phyloP scores from a whole-genome alignment of 2,329 filamentous ascomycete genomes.

The Ophiostoma fasciatum region DNA sequence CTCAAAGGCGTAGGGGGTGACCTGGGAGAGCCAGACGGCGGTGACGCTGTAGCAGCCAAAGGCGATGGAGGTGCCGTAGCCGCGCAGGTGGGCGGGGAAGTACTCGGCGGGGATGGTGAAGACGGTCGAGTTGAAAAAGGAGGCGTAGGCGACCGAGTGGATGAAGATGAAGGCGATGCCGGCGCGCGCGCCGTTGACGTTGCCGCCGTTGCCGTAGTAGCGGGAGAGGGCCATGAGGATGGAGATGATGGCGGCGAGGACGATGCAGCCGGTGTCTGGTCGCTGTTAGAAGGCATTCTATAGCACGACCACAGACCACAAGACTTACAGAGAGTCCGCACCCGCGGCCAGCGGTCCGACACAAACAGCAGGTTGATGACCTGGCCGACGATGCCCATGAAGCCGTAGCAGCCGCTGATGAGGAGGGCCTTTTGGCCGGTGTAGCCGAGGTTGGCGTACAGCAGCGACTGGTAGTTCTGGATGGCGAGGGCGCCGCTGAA shows the following conservation, averaged over 20 bases:
- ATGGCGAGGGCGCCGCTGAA: constrained; percentile 18
- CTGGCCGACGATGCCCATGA: constrained; percentile 19
- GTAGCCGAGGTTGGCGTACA: constrained; percentile 29
- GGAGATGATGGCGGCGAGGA: constrained; percentile 8
- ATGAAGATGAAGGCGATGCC: constrained; percentile 20
- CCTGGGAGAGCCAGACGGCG: constrained; percentile 18
- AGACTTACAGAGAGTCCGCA: neutral
- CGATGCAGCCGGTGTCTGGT: neutral
- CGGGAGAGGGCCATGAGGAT: constrained; percentile 14
- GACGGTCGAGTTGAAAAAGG: constrained; percentile 20
- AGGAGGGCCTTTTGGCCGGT: constrained; percentile 31
- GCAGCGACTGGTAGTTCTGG: constrained; percentile 20
- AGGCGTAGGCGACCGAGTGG: constrained; percentile 16
- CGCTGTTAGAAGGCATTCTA: neutral
- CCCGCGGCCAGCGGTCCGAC: constrained; percentile 17
- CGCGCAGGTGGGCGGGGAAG: constrained; percentile 38
- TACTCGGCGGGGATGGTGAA: constrained; percentile 21
- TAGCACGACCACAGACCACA: too few relatives aligned
- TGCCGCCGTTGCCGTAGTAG: constrained; percentile 11
- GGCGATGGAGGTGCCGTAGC: constrained; percentile 41
- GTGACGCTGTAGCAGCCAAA: constrained; percentile 18
- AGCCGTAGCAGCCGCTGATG: constrained; percentile 29
- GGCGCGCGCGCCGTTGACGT: constrained; percentile 12
- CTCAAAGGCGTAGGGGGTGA: constrained; percentile 16
- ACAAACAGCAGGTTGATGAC: constrained; percentile 17